Evolutionary conservation across 2,329 filamentous ascomycete species (phyloP), one percentile per base, ranked within the genome.

Genomic region (Monilinia vaccinii-corymbosi): DNA sequence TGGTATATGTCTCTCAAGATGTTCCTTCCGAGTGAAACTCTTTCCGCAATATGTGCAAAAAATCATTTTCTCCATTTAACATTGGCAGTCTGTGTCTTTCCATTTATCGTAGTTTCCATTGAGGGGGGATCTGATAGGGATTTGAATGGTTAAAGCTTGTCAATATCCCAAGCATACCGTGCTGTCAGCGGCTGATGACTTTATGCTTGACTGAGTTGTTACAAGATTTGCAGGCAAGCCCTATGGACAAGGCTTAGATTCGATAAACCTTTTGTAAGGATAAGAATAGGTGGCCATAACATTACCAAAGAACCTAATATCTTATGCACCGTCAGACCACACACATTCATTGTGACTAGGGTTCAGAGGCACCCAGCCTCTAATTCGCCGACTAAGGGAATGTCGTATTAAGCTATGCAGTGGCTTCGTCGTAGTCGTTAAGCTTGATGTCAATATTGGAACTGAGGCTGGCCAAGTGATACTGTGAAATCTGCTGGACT

Each of bases 41-140:
- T 79, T 81, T 59, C 79, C 79, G 66, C 79, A 82, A 66, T 81
- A 81, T 21, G 79, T 73, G 65, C 79, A 82, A 67, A 73, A 81
- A 52, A 81, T 73, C 73, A 75, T 75, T 58, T 58, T 66, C 49
- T 59, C 57, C 57, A 59, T 59, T 46, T 55, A 59, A 53, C 38
- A 28, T 31, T 34, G 48, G 34, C 13, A 21, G 21, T 21, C 31
- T 32, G 34, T 45, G 28, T 34, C 23, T 42, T 44, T 38, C 23
- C 23, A 9, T 21, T 55, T 47, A 23, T 59, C 28, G 48, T 53
- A 32, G 18, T 44, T 59, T 55, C 57, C 57, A 59, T 53, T 53
- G 40, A 59, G 25, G 40, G 40, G 50, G 36, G 42, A 46, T 59
- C 40, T 56, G 53, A 46, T 56, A 47, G 21, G 6, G 31, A 46